Evolutionary conservation across 495 filamentous ascomycete species (phyloP).

Genomic region (Daldinia bambusicola): DNA sequence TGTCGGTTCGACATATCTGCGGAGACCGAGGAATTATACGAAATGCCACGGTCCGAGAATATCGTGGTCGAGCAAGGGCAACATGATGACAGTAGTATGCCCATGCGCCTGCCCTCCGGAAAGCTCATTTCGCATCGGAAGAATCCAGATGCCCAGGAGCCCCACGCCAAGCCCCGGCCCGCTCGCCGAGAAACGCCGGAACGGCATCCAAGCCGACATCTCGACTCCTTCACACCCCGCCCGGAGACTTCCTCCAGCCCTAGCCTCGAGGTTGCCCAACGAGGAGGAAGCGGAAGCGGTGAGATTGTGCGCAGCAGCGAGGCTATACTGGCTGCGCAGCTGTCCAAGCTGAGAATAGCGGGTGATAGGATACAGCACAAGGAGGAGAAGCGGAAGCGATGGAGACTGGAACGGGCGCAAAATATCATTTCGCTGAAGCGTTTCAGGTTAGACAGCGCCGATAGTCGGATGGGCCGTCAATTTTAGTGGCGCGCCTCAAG

Average conservation of each 20-base stretch:
- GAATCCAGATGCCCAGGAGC: neutral
- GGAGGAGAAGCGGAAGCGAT: conserved; percentile 1
- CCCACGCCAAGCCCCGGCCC: neutral
- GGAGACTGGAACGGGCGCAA: neutral
- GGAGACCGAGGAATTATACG: neutral
- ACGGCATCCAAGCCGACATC: neutral
- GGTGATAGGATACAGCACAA: conserved; percentile 4
- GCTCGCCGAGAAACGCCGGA: neutral
- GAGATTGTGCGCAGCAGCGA: conserved; percentile 1
- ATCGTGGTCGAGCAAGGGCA: neutral
- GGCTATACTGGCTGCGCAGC: conserved; percentile 1
- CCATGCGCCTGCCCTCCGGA: neutral
- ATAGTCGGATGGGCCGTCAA: neutral
- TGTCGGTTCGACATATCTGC: conserved; percentile 48
- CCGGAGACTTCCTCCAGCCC: neutral
- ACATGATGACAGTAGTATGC: neutral
- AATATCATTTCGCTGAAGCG: neutral
- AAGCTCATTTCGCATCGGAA: neutral
- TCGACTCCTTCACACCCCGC: neutral
- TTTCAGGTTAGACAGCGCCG: neutral
- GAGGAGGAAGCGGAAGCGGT: neutral
- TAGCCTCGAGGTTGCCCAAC: neutral
- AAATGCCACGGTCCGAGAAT: neutral
- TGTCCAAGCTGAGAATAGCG: conserved; percentile 1
- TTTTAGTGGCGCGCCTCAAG: neutral